Percentiles rank a stretch among this genome's conserved stretches.
phyloP scores from a whole-genome alignment of 2,329 filamentous ascomycete genomes.

The Didymella keratinophila region DNA sequence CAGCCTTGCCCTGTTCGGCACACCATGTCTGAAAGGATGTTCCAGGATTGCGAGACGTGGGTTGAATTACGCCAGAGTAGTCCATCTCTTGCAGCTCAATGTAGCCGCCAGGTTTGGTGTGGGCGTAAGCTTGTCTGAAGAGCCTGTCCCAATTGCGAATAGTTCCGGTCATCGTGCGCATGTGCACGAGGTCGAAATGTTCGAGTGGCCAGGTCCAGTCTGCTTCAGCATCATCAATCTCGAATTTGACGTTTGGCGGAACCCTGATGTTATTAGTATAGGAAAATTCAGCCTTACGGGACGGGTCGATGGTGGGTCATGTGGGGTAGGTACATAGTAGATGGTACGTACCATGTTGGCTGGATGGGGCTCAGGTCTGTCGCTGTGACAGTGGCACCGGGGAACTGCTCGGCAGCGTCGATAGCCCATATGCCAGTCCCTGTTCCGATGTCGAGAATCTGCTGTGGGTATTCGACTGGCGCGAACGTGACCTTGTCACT shows the following conservation, averaged over 20 bases:
- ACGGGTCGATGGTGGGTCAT: not conserved
- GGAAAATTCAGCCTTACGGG: not conserved
- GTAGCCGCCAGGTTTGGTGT: slow-evolving; percentile 40
- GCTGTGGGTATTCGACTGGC: slow-evolving; percentile 36
- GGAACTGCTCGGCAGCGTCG: slow-evolving; percentile 42
- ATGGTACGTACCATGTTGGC: slow-evolving; percentile 33
- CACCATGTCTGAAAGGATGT: slow-evolving; percentile 34
- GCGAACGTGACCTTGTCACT: slow-evolving; percentile 41
- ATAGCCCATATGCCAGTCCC: slow-evolving; percentile 49
- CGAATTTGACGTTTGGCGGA: slow-evolving; percentile 38
- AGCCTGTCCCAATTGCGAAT: slow-evolving; percentile 63
- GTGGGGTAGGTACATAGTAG: not conserved
- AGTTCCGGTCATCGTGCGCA: slow-evolving; percentile 59
- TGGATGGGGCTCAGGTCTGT: slow-evolving; percentile 49
- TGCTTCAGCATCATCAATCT: slow-evolving; percentile 42
- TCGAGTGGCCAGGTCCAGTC: slow-evolving; percentile 53
- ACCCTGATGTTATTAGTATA: slow-evolving; percentile 22
- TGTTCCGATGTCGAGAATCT: slow-evolving; percentile 43
- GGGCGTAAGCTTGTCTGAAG: slow-evolving; percentile 58
- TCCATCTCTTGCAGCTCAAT: slow-evolving; percentile 43
- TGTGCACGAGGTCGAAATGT: slow-evolving; percentile 65
- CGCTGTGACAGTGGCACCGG: slow-evolving; percentile 33
- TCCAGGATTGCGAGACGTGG: slow-evolving; percentile 45
- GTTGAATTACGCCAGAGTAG: slow-evolving; percentile 38
- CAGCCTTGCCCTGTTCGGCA: slow-evolving; percentile 29